Evolutionary conservation across 2,329 filamentous ascomycete genomes (phyloP), one percentile per base, ranked within the genome.

Genomic region (Trichoderma sp.): DNA sequence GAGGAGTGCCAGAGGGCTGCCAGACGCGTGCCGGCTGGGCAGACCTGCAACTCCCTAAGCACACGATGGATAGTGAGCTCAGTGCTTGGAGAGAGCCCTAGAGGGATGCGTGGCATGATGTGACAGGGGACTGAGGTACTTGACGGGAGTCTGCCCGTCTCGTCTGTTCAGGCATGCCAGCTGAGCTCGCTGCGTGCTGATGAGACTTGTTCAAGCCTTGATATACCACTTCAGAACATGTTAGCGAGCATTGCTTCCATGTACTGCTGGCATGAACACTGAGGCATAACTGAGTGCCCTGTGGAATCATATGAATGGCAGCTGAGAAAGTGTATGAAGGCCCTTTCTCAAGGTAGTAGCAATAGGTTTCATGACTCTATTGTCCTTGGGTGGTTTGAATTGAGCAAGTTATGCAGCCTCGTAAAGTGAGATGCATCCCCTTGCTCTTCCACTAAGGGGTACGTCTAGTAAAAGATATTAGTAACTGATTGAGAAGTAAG

Each of bases 1-100:
- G 21, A 57, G 44, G 28, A 30, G 21, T 44, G 52, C n/a, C 44
- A 17, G 50, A 1, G n/a, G 61, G 30, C 26, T 48, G 61, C 21
- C 44, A 44, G 61, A 64, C 52, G 52, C n/a, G 12, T 50, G 61
- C 15, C 61, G 44, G 61, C 45, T 41, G 9, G 30, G 44, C 61
- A 30, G 54, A 63, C 12, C 60, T 52, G 50, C 17, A 63, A 55
- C 41, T 15, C 48, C 48, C 24, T 17, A 12, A 9, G 21, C 21
- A 63, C 34, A 21, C 15, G 39, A 63, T 21, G 26, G 26, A 28
- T n/a, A 10, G 60, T 54, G 60, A 30, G 34, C n/a, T 45, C 9
- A 17, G 9, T 58, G 54, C 55, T 43, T 12, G n/a, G 1, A 7
- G 34, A n/a, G 26, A 15, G 62, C 45, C 30, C 39, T 26, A 10